Evolutionary conservation across 2,329 filamentous ascomycete genomes (phyloP).

Genomic region (Fusarium sp.): DNA sequence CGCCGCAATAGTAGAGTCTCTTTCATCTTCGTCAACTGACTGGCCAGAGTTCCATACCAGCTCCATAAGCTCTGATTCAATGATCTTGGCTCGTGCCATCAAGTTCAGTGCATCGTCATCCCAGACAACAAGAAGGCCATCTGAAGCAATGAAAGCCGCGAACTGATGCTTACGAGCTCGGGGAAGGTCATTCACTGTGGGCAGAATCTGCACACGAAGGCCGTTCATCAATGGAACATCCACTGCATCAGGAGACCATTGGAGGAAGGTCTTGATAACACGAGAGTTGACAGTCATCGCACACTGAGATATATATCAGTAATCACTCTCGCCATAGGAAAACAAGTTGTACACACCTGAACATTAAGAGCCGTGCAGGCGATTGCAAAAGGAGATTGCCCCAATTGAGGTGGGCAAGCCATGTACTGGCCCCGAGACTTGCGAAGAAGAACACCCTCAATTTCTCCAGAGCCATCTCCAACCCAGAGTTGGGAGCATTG

Average conservation of each 20-base stretch:
- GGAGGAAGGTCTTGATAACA: constrained; percentile 80
- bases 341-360: constrained; percentile 58
- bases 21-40: constrained; percentile 62
- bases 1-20: constrained; percentile 57
- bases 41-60: constrained; percentile 74
- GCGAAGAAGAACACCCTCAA: constrained; percentile 77
- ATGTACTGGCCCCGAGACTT: constrained; percentile 75
- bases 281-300: constrained; percentile 84
- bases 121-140: constrained; percentile 80
- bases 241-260: constrained; percentile 76
- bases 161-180: constrained; percentile 81
- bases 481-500: constrained; percentile 81
- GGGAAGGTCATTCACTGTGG: constrained; percentile 74
- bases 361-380: constrained; percentile 77
- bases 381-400: constrained; percentile 68
- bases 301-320: constrained; percentile 57
- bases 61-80: constrained; percentile 81
- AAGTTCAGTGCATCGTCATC: constrained; percentile 81
- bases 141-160: constrained; percentile 78
- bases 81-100: constrained; percentile 73
- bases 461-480: constrained; percentile 71
- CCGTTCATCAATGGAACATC: constrained; percentile 81
- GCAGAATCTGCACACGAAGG: constrained; percentile 78
- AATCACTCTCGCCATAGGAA: not conserved
- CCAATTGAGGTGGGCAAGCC: constrained; percentile 74